Evolutionary conservation across 2,329 filamentous ascomycete species (phyloP).

Genomic region (Pyrenophora tritici-repentis): DNA sequence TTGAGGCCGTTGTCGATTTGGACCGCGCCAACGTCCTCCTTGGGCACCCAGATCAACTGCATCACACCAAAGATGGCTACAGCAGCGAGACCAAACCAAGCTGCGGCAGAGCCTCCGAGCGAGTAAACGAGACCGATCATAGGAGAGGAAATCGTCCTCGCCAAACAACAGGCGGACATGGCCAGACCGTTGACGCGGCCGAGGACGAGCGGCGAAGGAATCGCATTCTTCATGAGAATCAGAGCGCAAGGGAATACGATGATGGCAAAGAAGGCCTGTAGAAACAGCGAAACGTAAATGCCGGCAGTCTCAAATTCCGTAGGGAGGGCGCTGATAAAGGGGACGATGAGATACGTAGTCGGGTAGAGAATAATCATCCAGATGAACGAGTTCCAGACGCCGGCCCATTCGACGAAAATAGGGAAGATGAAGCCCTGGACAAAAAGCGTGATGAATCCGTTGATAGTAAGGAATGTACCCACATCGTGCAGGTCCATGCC

Average conservation of each 20-base stretch:
- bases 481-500: slow-evolving; percentile 69
- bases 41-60: slow-evolving; percentile 62
- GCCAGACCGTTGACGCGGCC: slow-evolving; percentile 74
- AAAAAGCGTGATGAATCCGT: slow-evolving; percentile 72
- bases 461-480: slow-evolving; percentile 69
- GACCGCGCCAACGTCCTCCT: slow-evolving; percentile 48
- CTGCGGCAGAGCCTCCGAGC: slow-evolving; percentile 62
- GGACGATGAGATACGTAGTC: slow-evolving; percentile 69
- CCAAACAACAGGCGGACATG: slow-evolving; percentile 68
- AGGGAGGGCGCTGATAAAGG: slow-evolving; percentile 67
- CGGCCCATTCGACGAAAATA: slow-evolving; percentile 64
- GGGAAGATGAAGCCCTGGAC: slow-evolving; percentile 77
- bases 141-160: slow-evolving; percentile 70
- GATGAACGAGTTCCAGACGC: slow-evolving; percentile 70
- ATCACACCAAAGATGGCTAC: slow-evolving; percentile 61
- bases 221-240: slow-evolving; percentile 77
- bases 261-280: slow-evolving; percentile 71
- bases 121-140: slow-evolving; percentile 70
- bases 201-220: slow-evolving; percentile 64
- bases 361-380: slow-evolving; percentile 69
- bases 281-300: slow-evolving; percentile 66
- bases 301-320: slow-evolving; percentile 58
- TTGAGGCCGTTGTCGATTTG: slow-evolving; percentile 42
- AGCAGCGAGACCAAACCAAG: slow-evolving; percentile 63
- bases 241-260: slow-evolving; percentile 70